These are phyloP conservation scores for Vanderwaltozyma verrucispora DNA, from an alignment of 805 yeast species.

Conservation along the genomic window DNA sequence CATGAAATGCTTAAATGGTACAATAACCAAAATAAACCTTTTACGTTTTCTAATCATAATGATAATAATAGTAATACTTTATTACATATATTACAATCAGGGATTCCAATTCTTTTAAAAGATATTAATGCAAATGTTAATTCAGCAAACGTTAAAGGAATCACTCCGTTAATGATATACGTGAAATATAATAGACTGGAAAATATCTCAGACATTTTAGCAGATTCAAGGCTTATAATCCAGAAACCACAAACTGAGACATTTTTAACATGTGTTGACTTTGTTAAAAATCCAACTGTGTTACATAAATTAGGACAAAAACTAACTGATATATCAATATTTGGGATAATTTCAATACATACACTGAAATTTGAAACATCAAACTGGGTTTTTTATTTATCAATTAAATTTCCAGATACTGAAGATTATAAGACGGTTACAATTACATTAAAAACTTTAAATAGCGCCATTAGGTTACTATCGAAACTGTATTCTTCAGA, in stretches of 20 bases:
- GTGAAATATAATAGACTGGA: conserved; percentile 58
- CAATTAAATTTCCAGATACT: conserved; percentile 1
- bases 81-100: conserved; percentile 56
- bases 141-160: conserved; percentile 42
- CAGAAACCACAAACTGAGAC: conserved; percentile 16
- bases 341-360: conserved; percentile 10
- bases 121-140: conserved; percentile 42
- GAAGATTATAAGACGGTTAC: conserved; percentile 4
- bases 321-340: conserved; percentile 6
- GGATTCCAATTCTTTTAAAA: conserved; percentile 33
- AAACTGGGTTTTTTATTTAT: conserved; percentile 14
- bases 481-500: conserved; percentile 10
- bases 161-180: conserved; percentile 64
- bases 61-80: conserved; percentile 69
- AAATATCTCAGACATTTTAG: conserved; percentile 43
- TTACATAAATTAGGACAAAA: conserved; percentile 11
- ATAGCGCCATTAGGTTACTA: conserved; percentile 11
- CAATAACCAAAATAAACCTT: conserved; percentile 14
- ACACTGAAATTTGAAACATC: conserved; percentile 14
- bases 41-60: conserved; percentile 50
- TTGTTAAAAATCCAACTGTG: conserved; percentile 29
- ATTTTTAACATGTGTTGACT: conserved; percentile 36
- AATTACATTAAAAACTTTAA: conserved; percentile 11
- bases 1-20: conserved; percentile 37
- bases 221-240: conserved; percentile 38